A percentile compares a stretch with the other conserved stretches of the same genome.
Conservation (phyloP, 164 flowering plant genomes). For the Stephania yunnanensis region DNA sequence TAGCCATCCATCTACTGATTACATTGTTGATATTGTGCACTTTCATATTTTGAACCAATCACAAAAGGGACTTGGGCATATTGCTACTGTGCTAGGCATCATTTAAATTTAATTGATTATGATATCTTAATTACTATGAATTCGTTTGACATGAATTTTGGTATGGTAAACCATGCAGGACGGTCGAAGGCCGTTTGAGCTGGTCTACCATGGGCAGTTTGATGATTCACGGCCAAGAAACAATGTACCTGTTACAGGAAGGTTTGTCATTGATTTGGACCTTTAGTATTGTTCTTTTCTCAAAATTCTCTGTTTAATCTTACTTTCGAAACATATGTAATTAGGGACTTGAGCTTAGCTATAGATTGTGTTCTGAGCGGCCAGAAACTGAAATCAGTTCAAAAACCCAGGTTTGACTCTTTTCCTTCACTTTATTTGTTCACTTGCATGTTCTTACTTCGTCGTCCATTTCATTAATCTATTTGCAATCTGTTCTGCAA, state of each 20-base stretch:
- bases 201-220: conserved; percentile 91
- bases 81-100: background rate
- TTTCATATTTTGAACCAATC: background rate
- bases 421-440: background rate
- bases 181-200: conserved; percentile 87
- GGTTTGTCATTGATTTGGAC: conserved; percentile 31
- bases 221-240: conserved; percentile 91
- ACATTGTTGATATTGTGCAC: background rate
- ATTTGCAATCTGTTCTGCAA: conserved; percentile 8
- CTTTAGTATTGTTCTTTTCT: background rate
- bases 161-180: conserved; percentile 42
- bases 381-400: conserved; percentile 50
- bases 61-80: background rate
- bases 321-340: background rate
- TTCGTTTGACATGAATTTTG: background rate
- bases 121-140: background rate
- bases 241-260: conserved; percentile 66
- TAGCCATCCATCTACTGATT: background rate
- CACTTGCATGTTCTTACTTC: background rate
- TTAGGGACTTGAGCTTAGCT: conserved; percentile 77
- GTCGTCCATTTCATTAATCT: conserved; percentile 9
- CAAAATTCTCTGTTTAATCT: background rate
- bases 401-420: conserved; percentile 70
- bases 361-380: conserved; percentile 75
- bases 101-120: background rate